phyloP scores from a whole-genome alignment of 2,329 filamentous ascomycete genomes.

The Colletotrichum sp. region DNA sequence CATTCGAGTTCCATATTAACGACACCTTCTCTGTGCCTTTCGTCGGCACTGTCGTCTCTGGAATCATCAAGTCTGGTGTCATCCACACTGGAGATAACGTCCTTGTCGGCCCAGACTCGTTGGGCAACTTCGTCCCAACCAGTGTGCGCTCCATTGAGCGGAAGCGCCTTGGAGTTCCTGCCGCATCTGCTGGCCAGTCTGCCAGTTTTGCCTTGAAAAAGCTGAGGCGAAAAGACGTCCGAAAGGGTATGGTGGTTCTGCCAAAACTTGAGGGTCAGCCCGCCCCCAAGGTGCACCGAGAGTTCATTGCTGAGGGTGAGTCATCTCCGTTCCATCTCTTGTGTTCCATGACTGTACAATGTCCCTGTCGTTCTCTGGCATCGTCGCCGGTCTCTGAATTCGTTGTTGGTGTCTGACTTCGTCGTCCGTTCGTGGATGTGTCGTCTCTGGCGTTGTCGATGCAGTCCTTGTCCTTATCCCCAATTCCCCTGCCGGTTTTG shows the following conservation, averaged over 20 bases:
- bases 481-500: neutral
- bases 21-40: conserved; percentile 98
- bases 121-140: conserved; percentile 88
- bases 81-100: conserved; percentile 91
- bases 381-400: neutral
- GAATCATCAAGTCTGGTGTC: conserved; percentile 87
- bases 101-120: conserved; percentile 85
- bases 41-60: conserved; percentile 93
- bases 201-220: conserved; percentile 91
- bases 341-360: neutral
- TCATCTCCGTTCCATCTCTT: neutral
- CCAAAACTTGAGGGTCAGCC: conserved; percentile 79
- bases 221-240: conserved; percentile 86
- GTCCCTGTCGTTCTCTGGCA: neutral
- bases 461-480: accelerated
- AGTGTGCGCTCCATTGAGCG: conserved; percentile 92
- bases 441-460: neutral
- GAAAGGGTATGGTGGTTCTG: conserved; percentile 97
- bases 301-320: conserved; percentile 79
- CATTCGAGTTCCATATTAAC: conserved; percentile 95
- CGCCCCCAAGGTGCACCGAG: conserved; percentile 71
- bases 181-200: conserved; percentile 88
- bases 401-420: neutral
- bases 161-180: conserved; percentile 88
- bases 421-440: neutral